Percentiles rank a stretch among this genome's conserved stretches.
Evolutionary conservation across 306 rosid species (phyloP).

Genomic region (Quercus rubra): DNA sequence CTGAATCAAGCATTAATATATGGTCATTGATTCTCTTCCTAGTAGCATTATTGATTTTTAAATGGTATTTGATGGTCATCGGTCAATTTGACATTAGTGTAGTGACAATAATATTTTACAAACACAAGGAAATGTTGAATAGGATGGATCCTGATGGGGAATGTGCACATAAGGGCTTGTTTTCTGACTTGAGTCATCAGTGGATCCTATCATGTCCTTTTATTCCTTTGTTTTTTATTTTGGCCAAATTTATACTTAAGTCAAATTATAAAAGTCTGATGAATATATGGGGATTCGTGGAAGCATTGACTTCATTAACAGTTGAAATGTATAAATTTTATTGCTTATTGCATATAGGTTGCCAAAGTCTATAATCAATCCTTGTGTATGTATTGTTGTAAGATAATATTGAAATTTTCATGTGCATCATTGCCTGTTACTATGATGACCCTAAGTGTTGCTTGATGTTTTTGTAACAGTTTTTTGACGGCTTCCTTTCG

Average conservation of each 20-base stretch:
- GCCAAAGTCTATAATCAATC: neutral
- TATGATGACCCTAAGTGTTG: slow-evolving; percentile 33
- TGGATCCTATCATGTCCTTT: neutral
- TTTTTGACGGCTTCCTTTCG: slow-evolving; percentile 83
- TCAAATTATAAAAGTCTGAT: neutral
- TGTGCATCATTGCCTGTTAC: neutral
- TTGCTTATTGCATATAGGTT: neutral
- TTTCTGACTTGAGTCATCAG: neutral
- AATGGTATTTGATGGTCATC: neutral
- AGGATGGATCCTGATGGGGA: neutral
- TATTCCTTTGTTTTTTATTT: neutral
- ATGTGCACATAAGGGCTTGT: neutral
- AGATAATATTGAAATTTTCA: slow-evolving; percentile 7
- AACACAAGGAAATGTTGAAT: neutral
- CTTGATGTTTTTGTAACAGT: slow-evolving; percentile 56
- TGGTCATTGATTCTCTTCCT: neutral
- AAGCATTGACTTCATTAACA: neutral
- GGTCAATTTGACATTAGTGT: neutral
- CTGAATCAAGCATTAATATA: neutral
- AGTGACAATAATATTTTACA: neutral
- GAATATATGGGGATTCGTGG: neutral
- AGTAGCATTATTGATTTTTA: neutral
- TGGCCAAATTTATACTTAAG: neutral
- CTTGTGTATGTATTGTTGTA: slow-evolving; percentile 1
- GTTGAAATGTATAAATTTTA: neutral